Conservation (phyloP, 2,329 filamentous ascomycete genomes). For the Fusarium neocosmosporiellum region DNA sequence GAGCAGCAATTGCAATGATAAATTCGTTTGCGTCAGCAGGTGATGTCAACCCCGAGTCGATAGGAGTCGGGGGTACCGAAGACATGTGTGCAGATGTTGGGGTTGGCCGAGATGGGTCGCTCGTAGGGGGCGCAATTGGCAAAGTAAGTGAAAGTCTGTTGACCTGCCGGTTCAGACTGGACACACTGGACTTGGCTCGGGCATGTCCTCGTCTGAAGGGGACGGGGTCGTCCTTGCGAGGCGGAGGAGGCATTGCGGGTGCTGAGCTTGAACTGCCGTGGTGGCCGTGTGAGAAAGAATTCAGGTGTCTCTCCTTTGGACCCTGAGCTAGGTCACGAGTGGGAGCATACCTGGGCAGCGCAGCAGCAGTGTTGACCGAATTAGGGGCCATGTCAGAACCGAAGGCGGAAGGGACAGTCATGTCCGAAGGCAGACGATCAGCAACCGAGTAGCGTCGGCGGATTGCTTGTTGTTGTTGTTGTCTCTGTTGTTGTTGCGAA, state of each 20-base stretch:
- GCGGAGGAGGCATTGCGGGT: conserved; percentile 50
- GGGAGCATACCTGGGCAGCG: conserved; percentile 23
- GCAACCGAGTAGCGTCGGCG: conserved; percentile 55
- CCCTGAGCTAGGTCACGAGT: conserved; percentile 22
- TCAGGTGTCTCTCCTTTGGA: conserved; percentile 20
- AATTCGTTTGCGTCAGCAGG: conserved; percentile 73
- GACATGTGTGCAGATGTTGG: conserved; percentile 54
- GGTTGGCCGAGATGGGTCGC: conserved; percentile 63
- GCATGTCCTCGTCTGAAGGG: conserved; percentile 56
- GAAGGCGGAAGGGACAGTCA: conserved; percentile 39
- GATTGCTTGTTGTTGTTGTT: conserved; percentile 46
- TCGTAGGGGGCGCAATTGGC: conserved; percentile 67
- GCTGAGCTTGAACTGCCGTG: conserved; percentile 33
- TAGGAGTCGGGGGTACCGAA: conserved; percentile 64
- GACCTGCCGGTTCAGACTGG: conserved; percentile 56
- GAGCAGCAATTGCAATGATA: conserved; percentile 89
- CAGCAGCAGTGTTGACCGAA: conserved; percentile 9
- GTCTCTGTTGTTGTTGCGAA: conserved; percentile 37
- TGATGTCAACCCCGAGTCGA: conserved; percentile 55
- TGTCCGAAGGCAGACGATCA: conserved; percentile 48
- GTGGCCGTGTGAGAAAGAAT: conserved; percentile 27
- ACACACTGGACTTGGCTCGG: conserved; percentile 64
- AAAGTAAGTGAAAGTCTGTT: conserved; percentile 71
- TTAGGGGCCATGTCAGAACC: conserved; percentile 27
- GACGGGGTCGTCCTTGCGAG: conserved; percentile 52